These are phyloP conservation scores for Cyclaneusma minus DNA, from an alignment of 2,329 filamentous ascomycete genomes.

Conservation along the genomic window DNA sequence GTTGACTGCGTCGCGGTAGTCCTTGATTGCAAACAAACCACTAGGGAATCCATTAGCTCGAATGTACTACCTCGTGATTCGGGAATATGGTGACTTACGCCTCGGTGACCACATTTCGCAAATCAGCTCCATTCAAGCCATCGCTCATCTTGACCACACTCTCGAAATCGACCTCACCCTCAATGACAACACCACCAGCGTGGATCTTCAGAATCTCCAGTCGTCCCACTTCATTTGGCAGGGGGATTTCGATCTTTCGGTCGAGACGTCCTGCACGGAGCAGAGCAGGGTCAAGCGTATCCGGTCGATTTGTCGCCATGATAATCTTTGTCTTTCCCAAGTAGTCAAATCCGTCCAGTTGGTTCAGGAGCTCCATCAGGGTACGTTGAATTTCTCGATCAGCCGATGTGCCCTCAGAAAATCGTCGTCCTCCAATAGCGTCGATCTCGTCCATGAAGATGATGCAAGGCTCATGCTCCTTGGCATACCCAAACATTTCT, in stretches of 20 bases:
- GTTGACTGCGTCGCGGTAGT: slow-evolving; percentile 88
- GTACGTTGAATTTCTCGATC: slow-evolving; percentile 98
- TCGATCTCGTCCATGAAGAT: slow-evolving; percentile 99
- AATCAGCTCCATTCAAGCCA: slow-evolving; percentile 89
- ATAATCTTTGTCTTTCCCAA: slow-evolving; percentile 99
- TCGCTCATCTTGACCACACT: slow-evolving; percentile 99
- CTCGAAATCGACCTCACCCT: slow-evolving; percentile 96
- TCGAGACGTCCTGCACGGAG: slow-evolving; percentile 64
- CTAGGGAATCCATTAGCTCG: slow-evolving; percentile 28
- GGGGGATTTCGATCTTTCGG: slow-evolving; percentile 71
- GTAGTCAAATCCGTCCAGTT: slow-evolving; percentile 98
- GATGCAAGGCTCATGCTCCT: slow-evolving; percentile 98
- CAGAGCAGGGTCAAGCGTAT: slow-evolving; percentile 69
- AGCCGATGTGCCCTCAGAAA: slow-evolving; percentile 92
- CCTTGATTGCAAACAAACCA: slow-evolving; percentile 94
- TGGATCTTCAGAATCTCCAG: slow-evolving; percentile 98
- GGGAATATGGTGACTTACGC: slow-evolving; percentile 48
- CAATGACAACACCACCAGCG: slow-evolving; percentile 66
- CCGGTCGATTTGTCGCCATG: slow-evolving; percentile 96
- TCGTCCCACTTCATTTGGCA: slow-evolving; percentile 91
- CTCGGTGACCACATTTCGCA: slow-evolving; percentile 96
- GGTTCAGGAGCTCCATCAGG: slow-evolving; percentile 95
- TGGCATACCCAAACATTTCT: slow-evolving; percentile 99
- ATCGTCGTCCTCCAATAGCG: slow-evolving; percentile 89
- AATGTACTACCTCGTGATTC: slow-evolving; percentile 1